Conservation (phyloP, 345 rosid genomes). For the Hibiscus tridactylites region DNA sequence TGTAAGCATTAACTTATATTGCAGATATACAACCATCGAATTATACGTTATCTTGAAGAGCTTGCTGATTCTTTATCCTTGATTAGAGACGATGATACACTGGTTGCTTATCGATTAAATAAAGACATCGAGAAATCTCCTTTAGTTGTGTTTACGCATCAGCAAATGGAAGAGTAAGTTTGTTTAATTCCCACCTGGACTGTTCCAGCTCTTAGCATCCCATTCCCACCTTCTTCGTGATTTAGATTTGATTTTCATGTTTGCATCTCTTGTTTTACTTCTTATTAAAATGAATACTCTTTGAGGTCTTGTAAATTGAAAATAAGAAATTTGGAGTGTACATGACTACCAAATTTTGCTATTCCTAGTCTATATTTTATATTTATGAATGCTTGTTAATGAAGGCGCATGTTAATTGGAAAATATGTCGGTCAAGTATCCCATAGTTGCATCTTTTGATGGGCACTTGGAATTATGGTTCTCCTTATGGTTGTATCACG, state of each 20-base stretch:
- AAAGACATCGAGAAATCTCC: conserved; percentile 42
- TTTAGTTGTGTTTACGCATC: conserved; percentile 77
- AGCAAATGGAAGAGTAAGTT: conserved; percentile 76
- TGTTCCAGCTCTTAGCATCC: not conserved
- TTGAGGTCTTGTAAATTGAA: not conserved
- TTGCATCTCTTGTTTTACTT: not conserved
- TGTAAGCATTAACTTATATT: conserved; percentile 19
- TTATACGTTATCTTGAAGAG: conserved; percentile 77
- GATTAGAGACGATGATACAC: conserved; percentile 82
- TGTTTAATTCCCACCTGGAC: conserved; percentile 15
- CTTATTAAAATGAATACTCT: not conserved
- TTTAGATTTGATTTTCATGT: conserved; percentile 6
- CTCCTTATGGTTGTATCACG: not conserved
- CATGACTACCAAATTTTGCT: not conserved
- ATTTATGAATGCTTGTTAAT: not conserved
- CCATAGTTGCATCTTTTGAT: not conserved
- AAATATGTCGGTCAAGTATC: not conserved
- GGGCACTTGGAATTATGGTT: not conserved
- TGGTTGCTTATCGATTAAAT: conserved; percentile 75
- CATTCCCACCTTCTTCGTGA: not conserved
- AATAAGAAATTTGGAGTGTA: not conserved
- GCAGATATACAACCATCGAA: conserved; percentile 75
- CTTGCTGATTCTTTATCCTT: conserved; percentile 73
- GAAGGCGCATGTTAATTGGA: not conserved
- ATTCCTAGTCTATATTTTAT: not conserved